Evolutionary conservation across 139 green algal genomes (phyloP).

Genomic region (Volvox reticuliferus): DNA sequence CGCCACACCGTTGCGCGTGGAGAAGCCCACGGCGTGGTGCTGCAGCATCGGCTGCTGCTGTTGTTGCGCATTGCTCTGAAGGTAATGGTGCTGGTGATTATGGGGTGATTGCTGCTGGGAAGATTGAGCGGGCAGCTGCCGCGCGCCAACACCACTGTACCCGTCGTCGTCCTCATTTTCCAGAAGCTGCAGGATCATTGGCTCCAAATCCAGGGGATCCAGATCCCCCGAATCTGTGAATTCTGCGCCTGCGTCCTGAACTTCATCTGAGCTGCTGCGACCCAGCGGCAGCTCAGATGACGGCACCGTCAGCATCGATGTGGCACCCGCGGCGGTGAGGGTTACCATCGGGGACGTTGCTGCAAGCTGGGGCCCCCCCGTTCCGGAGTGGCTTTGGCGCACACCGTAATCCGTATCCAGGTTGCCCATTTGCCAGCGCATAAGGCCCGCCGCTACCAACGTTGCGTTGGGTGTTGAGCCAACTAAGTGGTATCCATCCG

Average conservation of each 20-base stretch:
- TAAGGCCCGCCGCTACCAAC: background rate
- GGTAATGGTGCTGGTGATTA: background rate
- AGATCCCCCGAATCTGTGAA: background rate
- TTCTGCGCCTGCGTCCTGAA: background rate
- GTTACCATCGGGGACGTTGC: too few relatives aligned
- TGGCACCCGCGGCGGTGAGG: too few relatives aligned
- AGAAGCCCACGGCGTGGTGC: background rate
- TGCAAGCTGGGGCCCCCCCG: too few relatives aligned
- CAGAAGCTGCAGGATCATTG: slow-evolving; percentile 48
- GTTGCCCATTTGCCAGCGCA: background rate
- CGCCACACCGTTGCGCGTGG: background rate
- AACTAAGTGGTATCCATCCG: background rate
- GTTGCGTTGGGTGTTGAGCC: background rate
- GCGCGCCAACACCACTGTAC: background rate
- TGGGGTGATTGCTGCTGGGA: background rate
- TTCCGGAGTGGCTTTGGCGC: background rate
- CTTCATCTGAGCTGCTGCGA: background rate
- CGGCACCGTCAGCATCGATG: background rate
- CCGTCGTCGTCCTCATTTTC: slow-evolving; percentile 40
- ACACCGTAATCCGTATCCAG: background rate
- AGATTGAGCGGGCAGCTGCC: too few relatives aligned
- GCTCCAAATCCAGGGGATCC: slow-evolving; percentile 40
- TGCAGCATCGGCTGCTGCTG: background rate
- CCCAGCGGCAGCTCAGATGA: background rate
- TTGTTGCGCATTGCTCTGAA: background rate